Evolutionary conservation across 495 filamentous ascomycete genomes (phyloP).

Genomic region (Pyronema domesticum): DNA sequence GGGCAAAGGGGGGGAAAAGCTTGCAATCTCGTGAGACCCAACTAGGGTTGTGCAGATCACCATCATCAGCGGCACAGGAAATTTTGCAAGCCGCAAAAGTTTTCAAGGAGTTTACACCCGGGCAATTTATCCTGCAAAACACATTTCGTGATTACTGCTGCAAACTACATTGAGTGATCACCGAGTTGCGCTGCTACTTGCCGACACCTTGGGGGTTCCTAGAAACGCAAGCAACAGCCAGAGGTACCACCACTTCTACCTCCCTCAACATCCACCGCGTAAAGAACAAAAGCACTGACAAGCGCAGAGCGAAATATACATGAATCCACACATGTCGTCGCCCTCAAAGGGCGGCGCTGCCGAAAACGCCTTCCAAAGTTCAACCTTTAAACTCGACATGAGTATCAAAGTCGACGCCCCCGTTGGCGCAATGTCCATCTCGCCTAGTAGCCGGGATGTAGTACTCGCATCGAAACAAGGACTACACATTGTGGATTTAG

Average conservation of each 20-base stretch:
- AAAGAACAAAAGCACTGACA: too few species aligned
- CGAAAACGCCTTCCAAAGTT: conserved; percentile 58
- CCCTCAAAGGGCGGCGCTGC: conserved; percentile 26
- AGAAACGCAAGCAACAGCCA: too few species aligned
- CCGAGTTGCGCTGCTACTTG: too few species aligned
- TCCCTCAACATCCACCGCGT: too few species aligned
- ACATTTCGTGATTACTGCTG: too few species aligned
- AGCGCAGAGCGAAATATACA: neutral
- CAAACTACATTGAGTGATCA: too few species aligned
- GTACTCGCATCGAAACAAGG: conserved; percentile 78
- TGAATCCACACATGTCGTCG: conserved; percentile 10
- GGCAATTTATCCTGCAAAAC: too few species aligned
- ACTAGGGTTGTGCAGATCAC: neutral
- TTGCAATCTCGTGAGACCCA: conserved; percentile 17
- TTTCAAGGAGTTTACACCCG: too few species aligned
- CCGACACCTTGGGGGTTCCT: too few species aligned
- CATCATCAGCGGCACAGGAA: too few species aligned
- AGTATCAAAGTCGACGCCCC: conserved; percentile 68
- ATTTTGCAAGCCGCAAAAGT: too few species aligned
- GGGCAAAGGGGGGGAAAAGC: conserved; percentile 22
- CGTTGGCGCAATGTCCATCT: conserved; percentile 62
- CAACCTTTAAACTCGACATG: conserved; percentile 70
- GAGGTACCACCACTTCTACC: too few species aligned
- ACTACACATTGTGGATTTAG: conserved; percentile 82
- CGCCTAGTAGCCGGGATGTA: conserved; percentile 79